Conservation (phyloP, 139 green algal genomes). For the Nannochloris sp. region DNA sequence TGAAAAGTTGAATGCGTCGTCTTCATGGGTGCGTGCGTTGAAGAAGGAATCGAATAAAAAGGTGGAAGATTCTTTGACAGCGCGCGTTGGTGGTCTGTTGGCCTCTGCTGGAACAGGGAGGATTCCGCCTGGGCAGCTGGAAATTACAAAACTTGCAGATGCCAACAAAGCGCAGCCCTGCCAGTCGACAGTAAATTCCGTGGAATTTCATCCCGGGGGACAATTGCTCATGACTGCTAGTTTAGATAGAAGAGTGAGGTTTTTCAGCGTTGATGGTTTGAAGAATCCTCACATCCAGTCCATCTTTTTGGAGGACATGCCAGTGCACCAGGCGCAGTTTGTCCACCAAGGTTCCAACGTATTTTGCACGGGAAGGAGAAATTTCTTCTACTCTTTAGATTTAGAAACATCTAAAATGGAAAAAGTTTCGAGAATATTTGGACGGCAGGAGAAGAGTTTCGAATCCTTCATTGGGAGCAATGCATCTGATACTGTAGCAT, state of each 20-base stretch:
- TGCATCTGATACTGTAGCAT: slow-evolving; percentile 51
- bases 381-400: slow-evolving; percentile 84
- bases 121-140: slow-evolving; percentile 43
- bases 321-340: slow-evolving; percentile 77
- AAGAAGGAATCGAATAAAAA: not conserved
- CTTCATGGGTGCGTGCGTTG: no score
- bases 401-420: slow-evolving; percentile 49
- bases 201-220: slow-evolving; percentile 74
- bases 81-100: slow-evolving; percentile 28
- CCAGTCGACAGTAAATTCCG: slow-evolving; percentile 36
- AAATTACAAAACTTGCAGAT: slow-evolving; percentile 64
- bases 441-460: slow-evolving; percentile 42
- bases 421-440: slow-evolving; percentile 39
- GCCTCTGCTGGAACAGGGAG: slow-evolving; percentile 1
- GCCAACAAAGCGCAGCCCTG: slow-evolving; percentile 54
- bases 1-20: slow-evolving; percentile 41
- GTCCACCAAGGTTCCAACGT: slow-evolving; percentile 44
- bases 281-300: slow-evolving; percentile 72
- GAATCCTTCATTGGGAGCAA: slow-evolving; percentile 62
- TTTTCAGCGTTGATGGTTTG: slow-evolving; percentile 64
- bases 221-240: slow-evolving; percentile 82
- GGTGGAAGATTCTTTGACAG: slow-evolving; percentile 14
- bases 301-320: slow-evolving; percentile 76
- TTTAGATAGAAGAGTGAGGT: slow-evolving; percentile 66
- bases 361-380: slow-evolving; percentile 58